Conservation (phyloP, 1,139 yeast genomes). For the Candida sanyaensis region DNA sequence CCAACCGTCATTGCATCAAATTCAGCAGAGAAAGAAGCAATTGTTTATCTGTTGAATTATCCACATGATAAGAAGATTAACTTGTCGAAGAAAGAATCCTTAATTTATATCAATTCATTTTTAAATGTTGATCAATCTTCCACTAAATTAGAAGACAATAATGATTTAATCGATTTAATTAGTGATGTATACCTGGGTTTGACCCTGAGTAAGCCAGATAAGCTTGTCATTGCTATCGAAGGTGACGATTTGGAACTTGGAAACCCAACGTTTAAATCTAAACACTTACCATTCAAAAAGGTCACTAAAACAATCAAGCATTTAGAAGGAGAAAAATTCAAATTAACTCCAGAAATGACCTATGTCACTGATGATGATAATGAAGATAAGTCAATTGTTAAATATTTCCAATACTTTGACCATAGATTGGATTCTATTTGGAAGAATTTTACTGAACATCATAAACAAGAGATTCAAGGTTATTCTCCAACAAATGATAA, state of each 20-base stretch:
- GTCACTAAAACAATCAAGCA: slow-evolving; percentile 15
- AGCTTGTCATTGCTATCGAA: slow-evolving; percentile 37
- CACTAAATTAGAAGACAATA: slow-evolving; percentile 27
- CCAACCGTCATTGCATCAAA: neutral
- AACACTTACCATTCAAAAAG: neutral
- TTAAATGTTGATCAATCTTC: slow-evolving; percentile 1
- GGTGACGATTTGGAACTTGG: slow-evolving; percentile 31
- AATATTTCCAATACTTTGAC: slow-evolving; percentile 36
- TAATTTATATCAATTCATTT: slow-evolving; percentile 6
- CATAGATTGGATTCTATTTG: slow-evolving; percentile 37
- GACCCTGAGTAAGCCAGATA: slow-evolving; percentile 21
- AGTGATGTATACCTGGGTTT: slow-evolving; percentile 19
- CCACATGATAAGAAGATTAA: slow-evolving; percentile 4
- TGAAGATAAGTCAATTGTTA: slow-evolving; percentile 21
- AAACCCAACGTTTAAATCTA: slow-evolving; percentile 19
- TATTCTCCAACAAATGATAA: slow-evolving; percentile 41
- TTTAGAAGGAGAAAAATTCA: slow-evolving; percentile 10
- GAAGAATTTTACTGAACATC: slow-evolving; percentile 25
- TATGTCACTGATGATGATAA: neutral
- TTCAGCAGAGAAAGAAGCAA: neutral
- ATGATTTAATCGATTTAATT: slow-evolving; percentile 28
- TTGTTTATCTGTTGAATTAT: slow-evolving; percentile 23
- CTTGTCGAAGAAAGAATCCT: slow-evolving; percentile 12
- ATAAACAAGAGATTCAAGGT: slow-evolving; percentile 12
- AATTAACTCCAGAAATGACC: slow-evolving; percentile 26